These are phyloP conservation scores for Grigorovia humatica DNA, from an alignment of 805 yeast genomes.

Conservation along the genomic window DNA sequence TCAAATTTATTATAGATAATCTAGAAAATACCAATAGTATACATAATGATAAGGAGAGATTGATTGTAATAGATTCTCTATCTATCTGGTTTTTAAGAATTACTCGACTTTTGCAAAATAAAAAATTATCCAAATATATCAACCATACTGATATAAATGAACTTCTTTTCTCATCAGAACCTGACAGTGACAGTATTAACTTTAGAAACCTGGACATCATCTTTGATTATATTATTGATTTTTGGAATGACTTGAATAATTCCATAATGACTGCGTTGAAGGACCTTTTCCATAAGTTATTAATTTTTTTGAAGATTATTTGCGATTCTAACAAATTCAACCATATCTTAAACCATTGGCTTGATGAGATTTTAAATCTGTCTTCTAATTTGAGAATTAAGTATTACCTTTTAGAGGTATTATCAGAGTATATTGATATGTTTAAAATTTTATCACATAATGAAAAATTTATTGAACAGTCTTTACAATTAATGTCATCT, in stretches of 20 bases:
- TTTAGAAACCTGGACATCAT: constrained; percentile 25
- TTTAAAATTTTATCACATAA: constrained; percentile 32
- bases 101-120: constrained; percentile 29
- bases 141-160: constrained; percentile 1
- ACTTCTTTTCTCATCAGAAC: not conserved
- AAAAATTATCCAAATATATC: constrained; percentile 2
- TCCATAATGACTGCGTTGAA: constrained; percentile 60
- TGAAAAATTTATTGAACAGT: constrained; percentile 37
- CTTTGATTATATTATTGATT: constrained; percentile 50
- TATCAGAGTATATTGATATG: constrained; percentile 41
- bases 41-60: constrained; percentile 13
- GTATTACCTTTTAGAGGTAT: constrained; percentile 48
- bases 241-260: constrained; percentile 61
- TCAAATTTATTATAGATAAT: constrained; percentile 3
- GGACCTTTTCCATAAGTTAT: constrained; percentile 47
- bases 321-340: constrained; percentile 12
- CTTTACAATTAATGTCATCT: constrained; percentile 41
- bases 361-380: constrained; percentile 32
- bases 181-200: constrained; percentile 3
- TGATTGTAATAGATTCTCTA: constrained; percentile 46
- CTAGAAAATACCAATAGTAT: constrained; percentile 4
- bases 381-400: constrained; percentile 47
- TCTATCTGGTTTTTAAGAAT: constrained; percentile 57
- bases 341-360: constrained; percentile 36
- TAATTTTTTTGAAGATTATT: constrained; percentile 31